Evolutionary conservation across 2,329 filamentous ascomycete species (phyloP).

Genomic region (Cytospora mali): DNA sequence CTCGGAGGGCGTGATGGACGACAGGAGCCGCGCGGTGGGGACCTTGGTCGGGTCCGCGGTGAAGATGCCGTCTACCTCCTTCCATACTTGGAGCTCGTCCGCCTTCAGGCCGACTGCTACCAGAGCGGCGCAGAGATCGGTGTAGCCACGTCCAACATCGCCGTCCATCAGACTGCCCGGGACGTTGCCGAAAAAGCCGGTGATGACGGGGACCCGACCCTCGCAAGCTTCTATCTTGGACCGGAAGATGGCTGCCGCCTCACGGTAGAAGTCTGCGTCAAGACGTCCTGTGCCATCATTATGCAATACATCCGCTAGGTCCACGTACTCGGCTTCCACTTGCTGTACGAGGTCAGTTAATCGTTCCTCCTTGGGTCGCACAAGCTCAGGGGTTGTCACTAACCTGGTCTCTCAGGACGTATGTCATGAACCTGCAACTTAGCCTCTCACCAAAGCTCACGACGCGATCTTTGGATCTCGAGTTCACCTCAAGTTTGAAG

Average conservation of each 20-base stretch:
- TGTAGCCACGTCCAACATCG: constrained; percentile 93
- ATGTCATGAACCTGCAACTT: constrained; percentile 88
- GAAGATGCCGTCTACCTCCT: constrained; percentile 77
- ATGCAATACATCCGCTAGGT: constrained; percentile 80
- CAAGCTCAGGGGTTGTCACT: background rate
- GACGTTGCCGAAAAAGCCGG: constrained; percentile 93
- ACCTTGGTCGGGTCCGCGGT: constrained; percentile 79
- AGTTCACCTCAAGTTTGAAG: constrained; percentile 75
- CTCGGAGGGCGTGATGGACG: constrained; percentile 88
- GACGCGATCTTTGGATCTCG: constrained; percentile 80
- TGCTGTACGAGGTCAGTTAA: constrained; percentile 51
- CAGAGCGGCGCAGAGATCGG: constrained; percentile 90
- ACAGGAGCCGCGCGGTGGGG: constrained; percentile 86
- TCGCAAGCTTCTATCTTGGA: constrained; percentile 67
- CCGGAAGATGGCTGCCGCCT: constrained; percentile 61
- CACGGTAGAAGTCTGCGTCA: constrained; percentile 70
- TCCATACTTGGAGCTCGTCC: constrained; percentile 94
- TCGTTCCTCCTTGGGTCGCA: background rate
- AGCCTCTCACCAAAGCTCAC: constrained; percentile 96
- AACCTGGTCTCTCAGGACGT: constrained; percentile 75
- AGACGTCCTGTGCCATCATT: constrained; percentile 63
- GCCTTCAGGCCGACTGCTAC: constrained; percentile 88
- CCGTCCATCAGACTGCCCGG: constrained; percentile 86
- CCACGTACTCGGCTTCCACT: constrained; percentile 85
- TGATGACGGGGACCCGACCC: constrained; percentile 74